Percentiles rank a stretch among this genome's conserved stretches.
phyloP scores from a whole-genome alignment of 306 rosid species.

The Coriaria nepalensis region DNA sequence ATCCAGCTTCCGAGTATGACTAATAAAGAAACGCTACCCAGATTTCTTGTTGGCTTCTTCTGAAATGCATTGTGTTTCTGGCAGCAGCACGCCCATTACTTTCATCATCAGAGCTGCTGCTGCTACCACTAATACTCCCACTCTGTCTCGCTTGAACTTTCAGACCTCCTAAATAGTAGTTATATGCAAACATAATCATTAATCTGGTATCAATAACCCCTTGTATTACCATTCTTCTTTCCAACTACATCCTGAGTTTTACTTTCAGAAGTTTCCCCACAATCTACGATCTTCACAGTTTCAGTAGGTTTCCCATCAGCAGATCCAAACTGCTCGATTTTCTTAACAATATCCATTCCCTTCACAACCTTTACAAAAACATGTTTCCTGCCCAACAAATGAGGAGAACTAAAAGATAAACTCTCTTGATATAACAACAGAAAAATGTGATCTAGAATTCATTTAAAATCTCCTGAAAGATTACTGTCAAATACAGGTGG shows the following conservation, averaged over 20 bases:
- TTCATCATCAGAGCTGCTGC: slow-evolving; percentile 47
- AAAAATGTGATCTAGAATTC: too few relatives aligned
- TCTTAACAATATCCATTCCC: slow-evolving; percentile 66
- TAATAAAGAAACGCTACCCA: slow-evolving; percentile 22
- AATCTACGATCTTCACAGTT: slow-evolving; percentile 67
- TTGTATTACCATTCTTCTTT: slow-evolving; percentile 60
- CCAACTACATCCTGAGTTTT: slow-evolving; percentile 26
- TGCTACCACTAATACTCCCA: slow-evolving; percentile 36
- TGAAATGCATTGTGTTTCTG: slow-evolving; percentile 19
- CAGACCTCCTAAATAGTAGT: slow-evolving; percentile 24
- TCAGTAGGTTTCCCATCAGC: slow-evolving; percentile 64
- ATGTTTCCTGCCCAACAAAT: slow-evolving; percentile 58
- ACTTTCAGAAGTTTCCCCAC: slow-evolving; percentile 56
- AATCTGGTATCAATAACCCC: background rate
- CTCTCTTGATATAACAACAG: too few relatives aligned
- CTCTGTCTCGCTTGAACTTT: slow-evolving; percentile 55
- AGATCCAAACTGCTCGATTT: slow-evolving; percentile 68
- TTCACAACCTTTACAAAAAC: slow-evolving; percentile 80
- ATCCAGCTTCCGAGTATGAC: background rate
- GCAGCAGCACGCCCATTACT: slow-evolving; percentile 25
- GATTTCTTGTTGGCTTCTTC: slow-evolving; percentile 26
- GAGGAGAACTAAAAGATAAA: background rate
- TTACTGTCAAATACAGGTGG: too few relatives aligned
- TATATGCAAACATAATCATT: slow-evolving; percentile 3
- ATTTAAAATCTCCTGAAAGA: too few relatives aligned